These are phyloP conservation scores for Oidiodendron maius DNA, from an alignment of 495 filamentous ascomycete genomes.

Conservation along the genomic window DNA sequence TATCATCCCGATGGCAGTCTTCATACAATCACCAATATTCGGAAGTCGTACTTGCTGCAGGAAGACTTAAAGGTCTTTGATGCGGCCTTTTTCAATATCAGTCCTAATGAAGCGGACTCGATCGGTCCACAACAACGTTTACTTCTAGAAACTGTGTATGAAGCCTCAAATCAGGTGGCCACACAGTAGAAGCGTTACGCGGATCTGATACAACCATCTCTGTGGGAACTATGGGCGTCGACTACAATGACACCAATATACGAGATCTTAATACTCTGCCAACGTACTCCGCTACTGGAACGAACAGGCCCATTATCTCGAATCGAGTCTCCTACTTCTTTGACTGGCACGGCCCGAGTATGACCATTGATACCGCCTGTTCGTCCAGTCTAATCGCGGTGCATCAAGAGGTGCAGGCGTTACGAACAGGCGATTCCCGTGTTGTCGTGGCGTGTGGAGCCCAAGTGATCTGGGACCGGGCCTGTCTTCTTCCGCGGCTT, in stretches of 20 bases:
- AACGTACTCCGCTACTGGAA: constrained; percentile 30
- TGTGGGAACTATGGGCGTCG: constrained; percentile 26
- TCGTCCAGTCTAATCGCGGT: constrained; percentile 63
- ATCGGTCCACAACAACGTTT: constrained; percentile 55
- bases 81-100: constrained; percentile 53
- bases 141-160: constrained; percentile 50
- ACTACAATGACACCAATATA: constrained; percentile 28
- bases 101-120: constrained; percentile 46
- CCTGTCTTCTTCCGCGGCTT: too few relatives aligned
- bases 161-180: constrained; percentile 51
- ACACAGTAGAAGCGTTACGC: constrained; percentile 21
- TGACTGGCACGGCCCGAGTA: constrained; percentile 50
- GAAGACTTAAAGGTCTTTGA: constrained; percentile 52
- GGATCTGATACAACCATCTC: constrained; percentile 27
- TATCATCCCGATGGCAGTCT: constrained; percentile 35
- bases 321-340: too few relatives aligned
- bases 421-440: constrained; percentile 51
- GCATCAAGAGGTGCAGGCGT: constrained; percentile 73
- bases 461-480: constrained; percentile 15
- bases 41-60: constrained; percentile 38
- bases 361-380: constrained; percentile 83
- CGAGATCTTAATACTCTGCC: constrained; percentile 29
- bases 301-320: constrained; percentile 47
- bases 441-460: constrained; percentile 26
- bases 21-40: constrained; percentile 10